Conservation (phyloP, 495 filamentous ascomycete species). For the Symbiotaphrina buchneri region DNA sequence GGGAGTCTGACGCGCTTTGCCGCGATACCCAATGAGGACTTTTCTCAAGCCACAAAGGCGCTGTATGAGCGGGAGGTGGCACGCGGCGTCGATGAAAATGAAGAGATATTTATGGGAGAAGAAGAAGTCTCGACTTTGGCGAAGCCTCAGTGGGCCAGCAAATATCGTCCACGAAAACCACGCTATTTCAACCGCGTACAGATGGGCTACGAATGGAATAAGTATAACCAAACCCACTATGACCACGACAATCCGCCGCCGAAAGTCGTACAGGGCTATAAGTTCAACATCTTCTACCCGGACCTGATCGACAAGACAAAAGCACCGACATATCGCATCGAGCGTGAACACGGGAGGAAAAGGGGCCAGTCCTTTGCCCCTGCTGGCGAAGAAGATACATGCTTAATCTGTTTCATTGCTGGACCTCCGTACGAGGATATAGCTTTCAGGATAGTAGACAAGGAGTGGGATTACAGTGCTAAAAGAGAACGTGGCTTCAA, state of each 20-base stretch:
- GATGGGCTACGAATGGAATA: constrained; percentile 99
- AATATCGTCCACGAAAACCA: constrained; percentile 82
- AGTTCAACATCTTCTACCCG: constrained; percentile 99
- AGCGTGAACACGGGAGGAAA: constrained; percentile 73
- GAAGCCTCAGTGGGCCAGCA: constrained; percentile 66
- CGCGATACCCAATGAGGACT: constrained; percentile 55
- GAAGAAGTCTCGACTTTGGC: constrained; percentile 45
- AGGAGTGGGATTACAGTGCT: constrained; percentile 97
- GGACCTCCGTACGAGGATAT: constrained; percentile 95
- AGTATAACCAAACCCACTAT: constrained; percentile 99
- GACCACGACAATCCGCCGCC: constrained; percentile 97
- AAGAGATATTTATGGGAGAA: constrained; percentile 90
- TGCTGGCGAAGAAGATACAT: constrained; percentile 95
- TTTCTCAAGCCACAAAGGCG: constrained; percentile 76
- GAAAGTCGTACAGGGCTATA: constrained; percentile 96
- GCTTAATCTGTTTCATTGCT: constrained; percentile 85
- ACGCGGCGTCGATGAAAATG: constrained; percentile 74
- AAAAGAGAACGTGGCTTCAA: constrained; percentile 89
- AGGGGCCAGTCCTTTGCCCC: constrained; percentile 81
- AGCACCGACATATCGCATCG: constrained; percentile 86
- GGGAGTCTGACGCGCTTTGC: constrained; percentile 51
- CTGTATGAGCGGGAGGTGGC: constrained; percentile 87
- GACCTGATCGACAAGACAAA: constrained; percentile 93
- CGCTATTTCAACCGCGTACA: constrained; percentile 95
- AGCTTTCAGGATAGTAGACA: constrained; percentile 93